Evolutionary conservation across 176 grass and related monocot species (phyloP).

Genomic region (Guadua angustifolia): DNA sequence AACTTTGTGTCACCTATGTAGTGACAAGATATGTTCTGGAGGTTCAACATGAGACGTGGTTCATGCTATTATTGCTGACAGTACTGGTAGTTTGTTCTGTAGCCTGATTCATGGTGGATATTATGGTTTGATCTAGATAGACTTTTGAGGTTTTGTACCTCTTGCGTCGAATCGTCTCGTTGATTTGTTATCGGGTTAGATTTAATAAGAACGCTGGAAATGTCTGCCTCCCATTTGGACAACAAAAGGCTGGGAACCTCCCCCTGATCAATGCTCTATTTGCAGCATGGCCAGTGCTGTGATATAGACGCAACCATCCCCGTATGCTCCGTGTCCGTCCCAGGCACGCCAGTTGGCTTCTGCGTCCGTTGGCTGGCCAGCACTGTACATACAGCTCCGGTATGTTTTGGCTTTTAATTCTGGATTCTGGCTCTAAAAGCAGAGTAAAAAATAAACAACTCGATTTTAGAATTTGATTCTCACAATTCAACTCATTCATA

Average conservation of each 20-base stretch:
- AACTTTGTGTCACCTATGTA: conserved; percentile 14
- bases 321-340: neutral
- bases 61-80: neutral
- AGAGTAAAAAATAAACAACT: no score
- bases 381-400: neutral
- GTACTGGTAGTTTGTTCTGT: conserved; percentile 4
- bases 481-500: no score
- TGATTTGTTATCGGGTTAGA: neutral
- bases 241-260: neutral
- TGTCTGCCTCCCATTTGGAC: neutral
- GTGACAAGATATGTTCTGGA: conserved; percentile 18
- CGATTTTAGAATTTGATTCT: no score
- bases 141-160: neutral
- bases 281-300: no score
- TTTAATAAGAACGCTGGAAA: neutral
- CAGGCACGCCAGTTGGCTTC: no score
- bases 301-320: neutral
- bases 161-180: neutral
- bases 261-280: neutral
- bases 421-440: no score
- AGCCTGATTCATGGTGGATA: neutral
- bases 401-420: no score
- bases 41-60: conserved; percentile 20
- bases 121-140: neutral
- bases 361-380: no score